Evolutionary conservation across 257 asterid genomes (phyloP).

Genomic region (Nicotiana attenuata): DNA sequence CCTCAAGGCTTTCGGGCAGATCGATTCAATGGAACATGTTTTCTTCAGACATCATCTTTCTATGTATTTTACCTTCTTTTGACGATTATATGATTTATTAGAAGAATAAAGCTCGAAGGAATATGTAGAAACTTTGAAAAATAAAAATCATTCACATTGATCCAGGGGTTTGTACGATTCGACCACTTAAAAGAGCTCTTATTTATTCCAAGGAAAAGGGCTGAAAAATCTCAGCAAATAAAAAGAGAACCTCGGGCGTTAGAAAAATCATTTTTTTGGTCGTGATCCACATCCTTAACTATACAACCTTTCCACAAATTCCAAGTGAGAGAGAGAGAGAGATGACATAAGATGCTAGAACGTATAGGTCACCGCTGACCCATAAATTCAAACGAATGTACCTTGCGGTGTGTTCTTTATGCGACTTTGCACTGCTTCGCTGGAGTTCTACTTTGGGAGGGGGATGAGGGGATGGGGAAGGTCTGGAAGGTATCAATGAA

Average conservation of each 20-base stretch:
- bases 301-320: background rate
- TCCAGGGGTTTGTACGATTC: background rate
- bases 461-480: background rate
- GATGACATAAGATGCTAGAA: background rate
- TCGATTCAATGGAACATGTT: background rate
- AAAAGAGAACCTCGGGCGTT: background rate
- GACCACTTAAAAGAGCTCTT: background rate
- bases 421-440: background rate
- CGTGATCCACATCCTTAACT: background rate
- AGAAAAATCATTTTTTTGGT: background rate
- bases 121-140: background rate
- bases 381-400: background rate
- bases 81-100: background rate
- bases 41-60: background rate
- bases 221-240: background rate
- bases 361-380: background rate
- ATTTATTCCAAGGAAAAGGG: background rate
- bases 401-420: background rate
- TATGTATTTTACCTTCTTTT: background rate
- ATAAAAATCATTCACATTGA: background rate
- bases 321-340: background rate
- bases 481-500: background rate
- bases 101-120: background rate
- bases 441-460: background rate
- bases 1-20: background rate